Base-by-base conservation (phyloP, 352 stramenopile genomes). In the Globisporangium apiculatum region DNA sequence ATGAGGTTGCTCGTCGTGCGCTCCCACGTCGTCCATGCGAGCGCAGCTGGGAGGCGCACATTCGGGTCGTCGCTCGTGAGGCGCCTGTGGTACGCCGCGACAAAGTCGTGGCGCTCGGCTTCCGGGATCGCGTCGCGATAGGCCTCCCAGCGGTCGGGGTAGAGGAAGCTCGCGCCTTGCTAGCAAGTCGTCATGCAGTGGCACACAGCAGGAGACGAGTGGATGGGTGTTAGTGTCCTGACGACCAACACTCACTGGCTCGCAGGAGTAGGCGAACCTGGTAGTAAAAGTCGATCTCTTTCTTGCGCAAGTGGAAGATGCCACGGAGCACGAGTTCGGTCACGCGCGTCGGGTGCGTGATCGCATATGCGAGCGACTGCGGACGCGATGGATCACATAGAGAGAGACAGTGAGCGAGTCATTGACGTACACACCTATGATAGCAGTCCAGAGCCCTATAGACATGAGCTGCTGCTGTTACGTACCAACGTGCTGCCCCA, bases 271-370 rank as follows among this genome's bases (percentile, higher is more conserved):
- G 10, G 40, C 37, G 24, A 40, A 77, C 75, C 66, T 96, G 80
- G 61, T 98, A 98, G 62, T 98, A 87, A 70, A 97, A 98, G 66
- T 97, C 79, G 53, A 98, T 90, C 67, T 98, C 93, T 36, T 85
- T 69, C 48, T 88, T 75, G 53, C 91, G 86, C 46, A 98, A 75
- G 11, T 95, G 70, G 67, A 97, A 98, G 40, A 98, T 91, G 17
- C 93, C 95, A 11, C 94, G 76, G 41, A 98, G 71, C 24, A 98
- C 80, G 52, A 98, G 74, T 55, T 90, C 77, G n/a, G 72, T 76
- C 41, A 98, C 82, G 9, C 66, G 67, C 9, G 66, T 67, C 3
- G 95, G 90, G 77, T 97, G 89, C 40, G 59, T 83, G 57, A 94
- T 83, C 38, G 94, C 91, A 69, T 98, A 98, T 35, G 93, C 75